Conservation (phyloP, 2,329 filamentous ascomycete genomes). For the Diaporthe humulicola region DNA sequence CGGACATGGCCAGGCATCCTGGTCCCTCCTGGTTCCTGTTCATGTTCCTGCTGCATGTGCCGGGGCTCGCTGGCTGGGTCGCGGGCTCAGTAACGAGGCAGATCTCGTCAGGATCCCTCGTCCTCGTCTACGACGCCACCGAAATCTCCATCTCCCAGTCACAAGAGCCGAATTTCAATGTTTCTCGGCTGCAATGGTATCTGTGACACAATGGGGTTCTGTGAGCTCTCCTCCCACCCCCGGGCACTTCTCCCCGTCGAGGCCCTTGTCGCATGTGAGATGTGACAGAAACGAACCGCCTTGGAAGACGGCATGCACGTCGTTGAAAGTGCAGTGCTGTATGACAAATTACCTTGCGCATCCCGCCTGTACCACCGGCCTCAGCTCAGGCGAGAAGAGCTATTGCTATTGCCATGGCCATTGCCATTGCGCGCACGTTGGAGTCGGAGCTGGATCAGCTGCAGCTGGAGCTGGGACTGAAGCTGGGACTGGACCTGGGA, state of each 20-base stretch:
- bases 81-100: conserved; percentile 31
- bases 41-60: conserved; percentile 16
- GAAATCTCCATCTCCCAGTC: conserved; percentile 16
- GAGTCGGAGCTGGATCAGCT: conserved; percentile 1
- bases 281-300: conserved; percentile 15
- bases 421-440: neutral
- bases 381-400: neutral
- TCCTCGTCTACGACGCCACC: conserved; percentile 22
- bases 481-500: conserved; percentile 12
- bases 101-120: conserved; percentile 14
- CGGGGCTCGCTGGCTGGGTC: conserved; percentile 4
- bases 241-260: conserved; percentile 14
- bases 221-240: conserved; percentile 5
- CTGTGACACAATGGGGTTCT: conserved; percentile 33
- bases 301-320: conserved; percentile 16
- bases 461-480: conserved; percentile 1
- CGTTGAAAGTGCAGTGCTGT: conserved; percentile 12
- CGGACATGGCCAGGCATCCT: conserved; percentile 14
- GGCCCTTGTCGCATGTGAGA: conserved; percentile 30
- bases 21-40: conserved; percentile 7
- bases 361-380: conserved; percentile 10
- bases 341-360: conserved; percentile 26
- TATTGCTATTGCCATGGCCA: no score
- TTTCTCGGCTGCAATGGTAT: conserved; percentile 30
- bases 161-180: conserved; percentile 23